Percentiles rank a stretch among this genome's conserved stretches.
Evolutionary conservation across 2,329 filamentous ascomycete species (phyloP).

Genomic region (Exophiala sideris): DNA sequence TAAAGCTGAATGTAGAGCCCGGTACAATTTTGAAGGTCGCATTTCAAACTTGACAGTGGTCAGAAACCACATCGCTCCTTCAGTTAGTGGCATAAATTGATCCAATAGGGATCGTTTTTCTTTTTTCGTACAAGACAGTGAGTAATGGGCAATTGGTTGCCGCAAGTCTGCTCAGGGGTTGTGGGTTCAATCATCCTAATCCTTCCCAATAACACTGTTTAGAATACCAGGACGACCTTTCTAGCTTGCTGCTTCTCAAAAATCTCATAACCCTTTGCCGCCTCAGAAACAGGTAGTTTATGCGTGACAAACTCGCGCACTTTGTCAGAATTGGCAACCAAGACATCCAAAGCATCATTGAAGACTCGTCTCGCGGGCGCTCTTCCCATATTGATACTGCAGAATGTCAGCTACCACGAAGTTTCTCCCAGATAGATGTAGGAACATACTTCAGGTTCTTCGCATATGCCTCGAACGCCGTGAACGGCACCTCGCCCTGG

Average conservation of each 20-base stretch:
- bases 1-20: conserved; percentile 10
- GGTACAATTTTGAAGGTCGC: too few relatives aligned
- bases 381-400: conserved; percentile 68
- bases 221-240: conserved; percentile 62
- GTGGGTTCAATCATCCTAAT: too few relatives aligned
- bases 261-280: conserved; percentile 64
- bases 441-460: conserved; percentile 14
- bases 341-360: conserved; percentile 59
- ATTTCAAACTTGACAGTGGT: too few relatives aligned
- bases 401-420: conserved; percentile 58
- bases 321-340: conserved; percentile 64
- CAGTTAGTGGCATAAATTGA: too few relatives aligned
- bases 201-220: background rate
- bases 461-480: conserved; percentile 4
- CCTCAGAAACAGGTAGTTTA: conserved; percentile 65
- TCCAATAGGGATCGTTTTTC: too few relatives aligned
- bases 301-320: conserved; percentile 58
- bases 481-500: conserved; percentile 12
- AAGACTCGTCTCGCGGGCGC: conserved; percentile 72
- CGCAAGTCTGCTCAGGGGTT: too few relatives aligned
- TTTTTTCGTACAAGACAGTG: too few relatives aligned
- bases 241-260: conserved; percentile 71
- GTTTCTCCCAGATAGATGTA: background rate
- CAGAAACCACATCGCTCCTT: too few relatives aligned
- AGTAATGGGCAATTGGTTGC: too few relatives aligned